phyloP scores from a whole-genome alignment of 352 stramenopile species.

The Pythium chondricola region DNA sequence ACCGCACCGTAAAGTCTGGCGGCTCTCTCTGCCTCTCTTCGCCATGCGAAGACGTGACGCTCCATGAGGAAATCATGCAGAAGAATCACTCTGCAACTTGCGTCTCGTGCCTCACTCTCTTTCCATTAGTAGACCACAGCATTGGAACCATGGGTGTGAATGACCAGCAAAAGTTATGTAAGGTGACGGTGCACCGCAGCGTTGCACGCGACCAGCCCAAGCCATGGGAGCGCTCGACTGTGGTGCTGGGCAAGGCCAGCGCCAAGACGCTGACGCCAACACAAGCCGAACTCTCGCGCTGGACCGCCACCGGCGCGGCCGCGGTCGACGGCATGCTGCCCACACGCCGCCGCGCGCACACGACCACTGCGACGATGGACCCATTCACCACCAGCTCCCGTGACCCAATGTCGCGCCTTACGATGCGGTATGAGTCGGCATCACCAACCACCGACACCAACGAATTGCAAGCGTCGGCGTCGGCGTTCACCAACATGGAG shows the following conservation, averaged over 20 bases:
- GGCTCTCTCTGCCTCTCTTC: no score
- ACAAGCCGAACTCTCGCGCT: constrained; percentile 5
- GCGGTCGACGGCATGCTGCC: constrained; percentile 9
- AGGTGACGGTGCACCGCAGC: constrained; percentile 40
- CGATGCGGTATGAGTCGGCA: constrained; percentile 29
- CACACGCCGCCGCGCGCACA: constrained; percentile 39
- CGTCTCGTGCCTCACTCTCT: not conserved
- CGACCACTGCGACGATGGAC: constrained; percentile 23
- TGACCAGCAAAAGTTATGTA: constrained; percentile 39
- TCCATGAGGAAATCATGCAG: no score
- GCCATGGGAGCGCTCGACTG: constrained; percentile 30
- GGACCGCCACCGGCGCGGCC: constrained; percentile 8
- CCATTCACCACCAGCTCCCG: constrained; percentile 15
- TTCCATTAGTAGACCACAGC: not conserved
- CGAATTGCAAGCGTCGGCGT: not conserved
- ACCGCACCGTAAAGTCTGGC: no score
- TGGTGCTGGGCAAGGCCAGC: constrained; percentile 24
- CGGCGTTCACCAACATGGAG: constrained; percentile 15
- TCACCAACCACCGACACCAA: constrained; percentile 9
- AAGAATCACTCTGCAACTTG: constrained; percentile 16
- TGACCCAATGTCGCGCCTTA: constrained; percentile 45
- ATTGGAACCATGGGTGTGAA: constrained; percentile 30
- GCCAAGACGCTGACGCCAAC: constrained; percentile 1
- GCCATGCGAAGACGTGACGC: no score
- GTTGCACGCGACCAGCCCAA: constrained; percentile 4